Conservation (phyloP, 306 rosid genomes). For the Vigna nakashimae region DNA sequence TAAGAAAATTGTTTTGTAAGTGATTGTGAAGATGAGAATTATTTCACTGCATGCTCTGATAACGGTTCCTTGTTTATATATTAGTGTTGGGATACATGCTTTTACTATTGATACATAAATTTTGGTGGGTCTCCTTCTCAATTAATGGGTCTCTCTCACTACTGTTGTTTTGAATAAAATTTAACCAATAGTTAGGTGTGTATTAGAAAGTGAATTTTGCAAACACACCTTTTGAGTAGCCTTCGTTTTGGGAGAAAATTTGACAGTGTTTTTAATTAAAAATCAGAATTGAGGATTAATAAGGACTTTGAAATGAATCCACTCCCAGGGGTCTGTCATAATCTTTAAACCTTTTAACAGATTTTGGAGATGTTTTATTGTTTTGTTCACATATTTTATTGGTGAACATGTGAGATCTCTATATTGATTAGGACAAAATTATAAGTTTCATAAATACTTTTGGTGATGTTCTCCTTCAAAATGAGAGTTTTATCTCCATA, state of each 20-base stretch:
- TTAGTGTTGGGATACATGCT: not conserved
- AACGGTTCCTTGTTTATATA: not conserved
- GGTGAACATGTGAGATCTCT: not conserved
- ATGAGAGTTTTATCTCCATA: not conserved
- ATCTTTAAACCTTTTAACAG: not conserved
- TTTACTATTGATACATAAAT: not conserved
- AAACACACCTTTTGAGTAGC: not conserved
- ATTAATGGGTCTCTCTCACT: too few species aligned
- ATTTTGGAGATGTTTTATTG: not conserved
- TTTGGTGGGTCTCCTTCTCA: not conserved
- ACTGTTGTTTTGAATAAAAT: too few species aligned
- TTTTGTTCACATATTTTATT: not conserved
- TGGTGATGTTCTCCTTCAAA: not conserved
- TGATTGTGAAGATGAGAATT: not conserved
- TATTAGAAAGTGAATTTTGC: too few species aligned
- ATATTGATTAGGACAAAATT: not conserved
- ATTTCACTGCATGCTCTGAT: not conserved
- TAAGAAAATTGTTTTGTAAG: not conserved
- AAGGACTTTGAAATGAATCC: not conserved
- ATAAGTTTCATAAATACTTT: not conserved
- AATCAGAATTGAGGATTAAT: not conserved
- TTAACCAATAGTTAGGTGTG: too few species aligned
- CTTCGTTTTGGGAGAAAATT: not conserved
- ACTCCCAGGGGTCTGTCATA: not conserved
- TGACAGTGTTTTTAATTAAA: not conserved